These are phyloP conservation scores for Solanum chacoense DNA, from an alignment of 305 asterid species.

Conservation along the genomic window DNA sequence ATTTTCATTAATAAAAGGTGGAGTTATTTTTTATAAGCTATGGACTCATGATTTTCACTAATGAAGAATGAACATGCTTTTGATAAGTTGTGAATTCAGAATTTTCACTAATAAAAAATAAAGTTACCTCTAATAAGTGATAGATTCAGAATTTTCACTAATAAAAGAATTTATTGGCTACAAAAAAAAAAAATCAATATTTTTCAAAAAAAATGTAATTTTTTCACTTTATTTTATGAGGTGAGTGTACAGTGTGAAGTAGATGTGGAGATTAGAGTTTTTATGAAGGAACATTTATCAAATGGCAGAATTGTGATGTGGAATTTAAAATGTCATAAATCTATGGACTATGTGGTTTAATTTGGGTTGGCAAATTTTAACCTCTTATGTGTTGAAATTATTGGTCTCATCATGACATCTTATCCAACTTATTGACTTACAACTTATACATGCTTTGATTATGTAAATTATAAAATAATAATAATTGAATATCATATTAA, in stretches of 20 bases:
- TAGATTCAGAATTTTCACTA: too few relatives aligned
- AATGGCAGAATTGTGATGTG: neutral
- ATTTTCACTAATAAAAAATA: too few relatives aligned
- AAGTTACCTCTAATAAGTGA: neutral
- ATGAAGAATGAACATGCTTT: too few relatives aligned
- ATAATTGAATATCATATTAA: neutral
- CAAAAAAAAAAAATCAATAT: too few relatives aligned
- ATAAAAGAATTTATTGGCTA: too few relatives aligned
- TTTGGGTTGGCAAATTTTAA: neutral
- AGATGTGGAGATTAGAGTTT: neutral
- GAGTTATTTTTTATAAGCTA: neutral
- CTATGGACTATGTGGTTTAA: neutral
- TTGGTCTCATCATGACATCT: neutral
- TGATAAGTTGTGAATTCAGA: rapidly evolving
- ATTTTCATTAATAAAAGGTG: too few relatives aligned
- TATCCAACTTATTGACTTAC: neutral
- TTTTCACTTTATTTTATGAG: too few relatives aligned
- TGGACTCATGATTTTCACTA: too few relatives aligned
- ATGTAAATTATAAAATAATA: neutral
- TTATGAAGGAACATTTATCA: neutral
- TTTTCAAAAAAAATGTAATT: too few relatives aligned
- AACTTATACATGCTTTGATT: neutral
- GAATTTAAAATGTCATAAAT: neutral
- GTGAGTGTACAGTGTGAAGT: neutral
- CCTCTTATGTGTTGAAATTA: neutral